phyloP scores from a whole-genome alignment of 805 yeast species.

The Candida pini region DNA sequence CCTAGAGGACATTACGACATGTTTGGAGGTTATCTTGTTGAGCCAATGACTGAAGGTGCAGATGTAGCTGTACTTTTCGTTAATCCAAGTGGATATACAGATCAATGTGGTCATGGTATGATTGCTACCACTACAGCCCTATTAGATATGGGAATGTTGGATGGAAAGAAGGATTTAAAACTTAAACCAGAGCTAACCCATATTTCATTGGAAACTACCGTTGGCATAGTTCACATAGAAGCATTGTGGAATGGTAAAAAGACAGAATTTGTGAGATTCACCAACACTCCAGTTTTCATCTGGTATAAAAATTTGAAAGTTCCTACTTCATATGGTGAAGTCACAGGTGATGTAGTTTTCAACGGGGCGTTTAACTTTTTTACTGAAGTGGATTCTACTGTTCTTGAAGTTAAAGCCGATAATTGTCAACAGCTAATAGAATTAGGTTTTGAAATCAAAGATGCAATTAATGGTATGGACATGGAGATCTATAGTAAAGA shows the following conservation, averaged over 20 bases:
- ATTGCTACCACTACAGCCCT: slow-evolving; percentile 20
- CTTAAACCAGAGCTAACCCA: slow-evolving; percentile 18
- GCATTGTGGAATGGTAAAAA: slow-evolving; percentile 22
- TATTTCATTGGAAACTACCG: slow-evolving; percentile 21
- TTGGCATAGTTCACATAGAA: slow-evolving; percentile 17
- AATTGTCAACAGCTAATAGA: slow-evolving; percentile 14
- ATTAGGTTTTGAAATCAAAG: slow-evolving; percentile 19
- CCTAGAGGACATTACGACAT: slow-evolving; percentile 27
- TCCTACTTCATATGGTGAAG: slow-evolving; percentile 10
- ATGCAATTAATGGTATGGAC: slow-evolving; percentile 5
- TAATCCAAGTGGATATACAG: slow-evolving; percentile 25
- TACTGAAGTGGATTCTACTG: slow-evolving; percentile 9
- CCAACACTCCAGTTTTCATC: slow-evolving; percentile 21
- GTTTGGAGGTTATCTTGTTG: slow-evolving; percentile 23
- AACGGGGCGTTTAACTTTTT: slow-evolving; percentile 25
- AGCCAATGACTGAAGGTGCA: slow-evolving; percentile 15
- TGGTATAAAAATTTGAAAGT: slow-evolving; percentile 12
- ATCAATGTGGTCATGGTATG: slow-evolving; percentile 27
- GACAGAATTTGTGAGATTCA: slow-evolving; percentile 20
- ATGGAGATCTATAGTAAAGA: slow-evolving; percentile 14
- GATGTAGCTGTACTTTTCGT: slow-evolving; percentile 22
- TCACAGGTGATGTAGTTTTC: slow-evolving; percentile 23
- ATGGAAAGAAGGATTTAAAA: slow-evolving; percentile 9
- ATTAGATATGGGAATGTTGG: slow-evolving; percentile 15
- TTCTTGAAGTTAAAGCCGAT: slow-evolving; percentile 12